A percentile compares a stretch with the other conserved stretches of the same genome.
These are phyloP conservation scores for Glaciozyma antarctica DNA, from an alignment of 768 basidiomycete genomes.

Conservation along the genomic window DNA sequence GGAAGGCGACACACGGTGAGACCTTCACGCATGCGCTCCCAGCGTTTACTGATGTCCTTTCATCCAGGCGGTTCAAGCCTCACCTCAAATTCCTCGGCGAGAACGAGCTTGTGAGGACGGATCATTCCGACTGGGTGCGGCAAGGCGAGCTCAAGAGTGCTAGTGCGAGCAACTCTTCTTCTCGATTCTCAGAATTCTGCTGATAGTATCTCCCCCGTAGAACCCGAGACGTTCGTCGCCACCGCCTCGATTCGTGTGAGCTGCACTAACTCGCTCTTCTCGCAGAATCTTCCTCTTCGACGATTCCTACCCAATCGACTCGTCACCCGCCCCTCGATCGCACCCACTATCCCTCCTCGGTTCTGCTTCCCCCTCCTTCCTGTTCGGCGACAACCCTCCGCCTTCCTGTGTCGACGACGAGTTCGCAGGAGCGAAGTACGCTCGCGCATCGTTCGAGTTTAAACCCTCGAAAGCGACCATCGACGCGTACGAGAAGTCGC, in stretches of 20 bases:
- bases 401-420: not conserved
- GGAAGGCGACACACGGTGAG: not conserved
- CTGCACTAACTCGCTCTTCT: not conserved
- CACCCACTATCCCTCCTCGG: conserved; percentile 4
- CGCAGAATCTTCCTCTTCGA: conserved; percentile 17
- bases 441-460: conserved; percentile 1
- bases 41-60: not conserved
- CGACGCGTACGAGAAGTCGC: not conserved
- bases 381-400: not conserved
- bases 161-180: not conserved
- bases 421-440: not conserved
- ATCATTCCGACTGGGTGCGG: not conserved
- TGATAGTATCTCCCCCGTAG: not conserved
- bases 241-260: not conserved
- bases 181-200: no score
- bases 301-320: conserved; percentile 10
- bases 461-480: not conserved
- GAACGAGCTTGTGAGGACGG: not conserved
- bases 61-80: not conserved
- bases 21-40: not conserved
- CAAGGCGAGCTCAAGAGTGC: not conserved
- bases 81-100: not conserved
- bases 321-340: not conserved
- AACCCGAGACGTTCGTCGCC: not conserved
- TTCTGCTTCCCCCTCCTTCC: not conserved